Evolutionary conservation across 2,329 filamentous ascomycete species (phyloP), one percentile per base, ranked within the genome.

Genomic region (Fusarium gaditjirri): DNA sequence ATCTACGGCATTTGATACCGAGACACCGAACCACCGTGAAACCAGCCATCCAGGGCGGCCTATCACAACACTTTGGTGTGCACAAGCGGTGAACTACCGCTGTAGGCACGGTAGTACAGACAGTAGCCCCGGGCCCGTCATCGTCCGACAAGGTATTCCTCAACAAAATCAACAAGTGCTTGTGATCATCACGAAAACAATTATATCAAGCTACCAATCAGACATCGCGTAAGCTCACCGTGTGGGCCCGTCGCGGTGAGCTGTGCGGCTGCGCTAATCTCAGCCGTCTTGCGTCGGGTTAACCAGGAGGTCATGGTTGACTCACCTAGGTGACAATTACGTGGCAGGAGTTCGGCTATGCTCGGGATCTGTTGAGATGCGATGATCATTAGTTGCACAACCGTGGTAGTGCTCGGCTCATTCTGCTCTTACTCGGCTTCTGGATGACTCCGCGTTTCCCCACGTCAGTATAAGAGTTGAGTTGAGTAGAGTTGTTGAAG

Each of bases 281-380:
- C 29, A 21, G 38, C 36, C 58, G 70, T 64, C 70, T 72, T 70
- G 49, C 38, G 8, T 72, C 70, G 70, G 70, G 54, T 68, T 71
- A 71, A 69, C 25, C 17, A 69, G 70, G 57, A 31, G 44, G 14
- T 6, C 29, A 7, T 39, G 43, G 17, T 57, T 72, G 70, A 68
- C 70, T 72, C 70, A 72, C 70, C 66, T 71, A 58, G 66, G 65
- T 71, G 61, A 71, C 57, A 8, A 57, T 65, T 72, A 59, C 65
- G 60, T 58, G 61, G 39, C 39, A 56, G 27, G 29, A 25, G 21
- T 29, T 71, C 70, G 70, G 70, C 33, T 72, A 71, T 13, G 53
- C 31, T 73, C 61, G 70, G 70, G 41, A 19, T 67, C 73, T 59
- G 70, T 63, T 73, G 70, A 57, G 61, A 33, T 8, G 29, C 14